phyloP scores from a whole-genome alignment of 192 early-diverging fungal genomes.

The Backusella psychrophila region DNA sequence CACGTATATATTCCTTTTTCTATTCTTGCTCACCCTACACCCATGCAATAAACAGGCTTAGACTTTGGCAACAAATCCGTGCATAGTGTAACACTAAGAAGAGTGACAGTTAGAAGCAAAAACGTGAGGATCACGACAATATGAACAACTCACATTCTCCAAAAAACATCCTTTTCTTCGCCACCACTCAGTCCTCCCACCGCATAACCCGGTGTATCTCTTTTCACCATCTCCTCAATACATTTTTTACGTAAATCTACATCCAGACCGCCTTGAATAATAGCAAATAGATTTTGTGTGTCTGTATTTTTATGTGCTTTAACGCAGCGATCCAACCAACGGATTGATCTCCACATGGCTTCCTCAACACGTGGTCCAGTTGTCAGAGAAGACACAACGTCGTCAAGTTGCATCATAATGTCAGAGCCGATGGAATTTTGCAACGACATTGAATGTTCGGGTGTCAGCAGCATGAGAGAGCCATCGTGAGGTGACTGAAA shows the following conservation, averaged over 20 bases:
- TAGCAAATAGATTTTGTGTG: conserved; percentile 84
- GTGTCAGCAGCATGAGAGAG: conserved; percentile 78
- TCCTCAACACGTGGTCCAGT: conserved; percentile 84
- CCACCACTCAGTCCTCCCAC: conserved; percentile 87
- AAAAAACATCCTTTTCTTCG: conserved; percentile 84
- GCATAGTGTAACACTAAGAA: conserved; percentile 59
- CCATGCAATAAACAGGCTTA: conserved; percentile 93
- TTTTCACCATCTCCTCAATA: conserved; percentile 73
- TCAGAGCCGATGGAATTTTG: conserved; percentile 88
- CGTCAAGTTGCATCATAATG: conserved; percentile 92
- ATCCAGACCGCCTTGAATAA: conserved; percentile 85
- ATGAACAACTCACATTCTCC: conserved; percentile 57
- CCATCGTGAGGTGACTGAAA: conserved; percentile 83
- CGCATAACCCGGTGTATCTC: conserved; percentile 81
- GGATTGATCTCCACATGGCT: conserved; percentile 85
- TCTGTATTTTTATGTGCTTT: conserved; percentile 65
- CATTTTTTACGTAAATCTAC: conserved; percentile 63
- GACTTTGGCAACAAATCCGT: conserved; percentile 76
- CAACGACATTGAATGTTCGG: conserved; percentile 81
- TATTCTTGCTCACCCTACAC: conserved; percentile 60
- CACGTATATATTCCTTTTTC: neutral
- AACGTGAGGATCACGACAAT: neutral
- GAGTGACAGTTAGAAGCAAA: neutral
- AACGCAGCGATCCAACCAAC: conserved; percentile 86
- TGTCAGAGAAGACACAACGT: conserved; percentile 81